These are phyloP conservation scores for Daldinia grandis DNA, from an alignment of 495 filamentous ascomycete genomes.

Conservation along the genomic window DNA sequence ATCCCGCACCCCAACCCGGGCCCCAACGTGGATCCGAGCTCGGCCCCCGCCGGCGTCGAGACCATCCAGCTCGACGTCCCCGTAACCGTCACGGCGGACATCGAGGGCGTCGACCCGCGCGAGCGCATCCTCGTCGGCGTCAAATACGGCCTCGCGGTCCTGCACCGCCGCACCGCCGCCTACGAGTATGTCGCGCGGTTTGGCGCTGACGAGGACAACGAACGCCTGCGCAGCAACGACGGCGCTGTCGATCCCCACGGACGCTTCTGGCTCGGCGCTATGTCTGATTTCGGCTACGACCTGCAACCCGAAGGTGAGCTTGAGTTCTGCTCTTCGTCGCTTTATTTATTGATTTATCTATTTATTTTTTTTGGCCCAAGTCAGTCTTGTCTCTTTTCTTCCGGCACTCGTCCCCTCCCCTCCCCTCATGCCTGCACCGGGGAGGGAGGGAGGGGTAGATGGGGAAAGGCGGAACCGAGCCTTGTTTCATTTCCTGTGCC, in stretches of 20 bases:
- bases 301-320: conserved; percentile 63
- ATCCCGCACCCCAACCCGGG: conserved; percentile 64
- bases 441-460: conserved; percentile 13
- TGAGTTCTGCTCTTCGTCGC: not conserved
- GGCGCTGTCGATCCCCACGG: conserved; percentile 82
- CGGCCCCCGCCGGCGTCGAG: conserved; percentile 62
- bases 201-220: conserved; percentile 54
- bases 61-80: conserved; percentile 71
- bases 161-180: conserved; percentile 64
- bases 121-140: conserved; percentile 77
- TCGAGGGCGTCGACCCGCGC: conserved; percentile 70
- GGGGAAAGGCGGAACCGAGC: conserved; percentile 14
- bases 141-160: conserved; percentile 80
- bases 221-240: conserved; percentile 74
- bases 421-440: not conserved
- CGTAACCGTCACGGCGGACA: conserved; percentile 85
- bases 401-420: not conserved
- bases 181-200: conserved; percentile 58
- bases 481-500: conserved; percentile 24
- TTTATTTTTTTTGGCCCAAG: too few species aligned
- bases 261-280: conserved; percentile 87
- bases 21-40: conserved; percentile 61
- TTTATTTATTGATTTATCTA: too few species aligned
- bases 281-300: conserved; percentile 75
- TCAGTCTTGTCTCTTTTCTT: too few species aligned